These are phyloP conservation scores for Zanthoxylum bungeanum DNA, from an alignment of 345 rosid genomes.

Conservation along the genomic window DNA sequence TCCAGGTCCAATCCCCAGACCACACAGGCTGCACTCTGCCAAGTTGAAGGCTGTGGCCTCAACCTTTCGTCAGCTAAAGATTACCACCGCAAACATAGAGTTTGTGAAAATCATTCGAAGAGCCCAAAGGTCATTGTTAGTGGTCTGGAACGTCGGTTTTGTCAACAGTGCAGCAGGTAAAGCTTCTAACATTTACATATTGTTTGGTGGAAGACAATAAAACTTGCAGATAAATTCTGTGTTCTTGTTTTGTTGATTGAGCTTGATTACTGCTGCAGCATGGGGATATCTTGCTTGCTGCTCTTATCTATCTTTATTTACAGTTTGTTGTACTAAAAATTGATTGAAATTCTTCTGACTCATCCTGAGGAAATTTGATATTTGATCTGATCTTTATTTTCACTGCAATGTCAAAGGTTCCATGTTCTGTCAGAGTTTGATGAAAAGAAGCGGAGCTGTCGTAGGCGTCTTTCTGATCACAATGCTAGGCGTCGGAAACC, in stretches of 20 bases:
- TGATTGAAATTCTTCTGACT: not conserved
- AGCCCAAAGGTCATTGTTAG: conserved; percentile 68
- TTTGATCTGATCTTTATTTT: conserved; percentile 5
- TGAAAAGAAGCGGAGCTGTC: conserved; percentile 91
- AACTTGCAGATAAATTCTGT: not conserved
- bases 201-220: not conserved
- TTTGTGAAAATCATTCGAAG: conserved; percentile 82
- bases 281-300: not conserved
- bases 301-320: not conserved
- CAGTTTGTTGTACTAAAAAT: not conserved
- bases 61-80: conserved; percentile 81
- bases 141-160: conserved; percentile 85
- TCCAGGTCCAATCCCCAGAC: conserved; percentile 49
- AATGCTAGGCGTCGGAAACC: conserved; percentile 98
- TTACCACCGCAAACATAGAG: conserved; percentile 80
- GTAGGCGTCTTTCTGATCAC: conserved; percentile 87
- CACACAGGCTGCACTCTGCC: conserved; percentile 45
- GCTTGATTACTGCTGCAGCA: conserved; percentile 4
- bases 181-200: not conserved
- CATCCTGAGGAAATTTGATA: not conserved
- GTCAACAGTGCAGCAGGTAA: conserved; percentile 99
- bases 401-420: conserved; percentile 50
- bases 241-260: not conserved
- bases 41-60: conserved; percentile 82
- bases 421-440: conserved; percentile 86